Base-by-base conservation (phyloP, 2,329 filamentous ascomycete genomes). In the Podosphaera fusca region DNA sequence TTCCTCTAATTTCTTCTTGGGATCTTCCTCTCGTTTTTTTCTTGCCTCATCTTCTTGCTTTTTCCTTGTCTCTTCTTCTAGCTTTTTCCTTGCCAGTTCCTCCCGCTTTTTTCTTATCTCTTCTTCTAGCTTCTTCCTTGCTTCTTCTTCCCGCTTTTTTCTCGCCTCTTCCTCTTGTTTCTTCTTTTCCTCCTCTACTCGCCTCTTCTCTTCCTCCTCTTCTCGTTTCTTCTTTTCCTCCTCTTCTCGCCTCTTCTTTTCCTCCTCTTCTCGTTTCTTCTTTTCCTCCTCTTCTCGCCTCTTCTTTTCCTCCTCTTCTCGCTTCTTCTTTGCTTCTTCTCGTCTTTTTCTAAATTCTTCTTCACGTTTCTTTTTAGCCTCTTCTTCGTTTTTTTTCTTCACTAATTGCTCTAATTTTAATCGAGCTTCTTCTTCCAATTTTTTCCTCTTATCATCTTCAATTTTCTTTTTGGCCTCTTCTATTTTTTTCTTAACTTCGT, bases 71-170 rank as follows among this genome's bases (percentile, higher is more conserved):
- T 31, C 49, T 34, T 52, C 49, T 10, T 52, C 49, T 12, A 6
- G 31, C n/a, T 52, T 52, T 34, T 34, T 52, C 30, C 31, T 52
- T 52, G 49, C 49, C 45, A 6, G 6, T 38, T 49, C 45, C n/a
- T 49, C 8, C 21, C 45, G 45, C 21, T 49, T 49, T 30, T 49
- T 49, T 2, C 3, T 5, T 12, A 21, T 2, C 3, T 49, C 45
- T 52, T 52, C 49, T 31, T 52, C n/a, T 14, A 31, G 8, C 12
- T 31, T 52, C n/a, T 30, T 52, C 50, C 38, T 60, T 59, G 56
- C 45, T 58, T 72, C 74, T 59, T 73, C 72, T 60, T 75, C 71
- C 50, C 59, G 59, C 54, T 61, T 58, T 35, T 59, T 58, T 36
- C 60, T 56, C 8, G 55, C 57, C 31, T 58, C 59, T 53, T 63